Evolutionary conservation across 345 rosid species (phyloP), one percentile per base, ranked within the genome.

Genomic region (Gossypioides kirkii): DNA sequence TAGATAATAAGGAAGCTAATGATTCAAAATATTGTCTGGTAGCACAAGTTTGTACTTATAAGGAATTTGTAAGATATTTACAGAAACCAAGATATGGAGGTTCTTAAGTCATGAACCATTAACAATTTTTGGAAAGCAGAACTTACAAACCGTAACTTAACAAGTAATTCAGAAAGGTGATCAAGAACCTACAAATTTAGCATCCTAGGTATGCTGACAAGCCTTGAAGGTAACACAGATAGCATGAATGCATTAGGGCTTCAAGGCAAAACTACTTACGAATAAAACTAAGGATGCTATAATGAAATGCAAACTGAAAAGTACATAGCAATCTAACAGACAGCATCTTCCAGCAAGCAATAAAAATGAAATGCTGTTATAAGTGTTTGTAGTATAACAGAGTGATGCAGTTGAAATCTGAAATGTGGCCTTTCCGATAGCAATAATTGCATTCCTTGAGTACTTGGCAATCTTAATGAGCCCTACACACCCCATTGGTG

Each of bases 81-180:
- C 1, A 56, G 47, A 36, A 73, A 73, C 52, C 20, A 73, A 20
- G 16, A 63, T 73, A 63, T n/a, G 17, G n/a, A 71, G 70, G 61
- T 23, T 18, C 69, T 13, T n/a, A 22, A 38, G 49, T 25, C 26
- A 46, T 52, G 47, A 16, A 20, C 10, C 22, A 23, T 26, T 13
- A 25, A 49, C 47, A 28, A 69, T 42, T 67, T 62, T 38, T 36
- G 11, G 56, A 18, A 8, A 14, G 36, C 17, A 52, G 32, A 36
- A 17, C 46, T 46, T 62, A 38, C 45, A 46, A 67, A 47, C 38
- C 3, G 49, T 10, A 64, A 32, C 69, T 3, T 20, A 42, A 7
- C 22, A 59, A 23, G 17, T 59, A 23, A 61, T 45, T 45, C 38
- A 14, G 71, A 36, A 67, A 16, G 4, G 7, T 17, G 45, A n/a